These are phyloP conservation scores for Volutella citrinella DNA, from an alignment of 2,329 filamentous ascomycete genomes.

Conservation along the genomic window DNA sequence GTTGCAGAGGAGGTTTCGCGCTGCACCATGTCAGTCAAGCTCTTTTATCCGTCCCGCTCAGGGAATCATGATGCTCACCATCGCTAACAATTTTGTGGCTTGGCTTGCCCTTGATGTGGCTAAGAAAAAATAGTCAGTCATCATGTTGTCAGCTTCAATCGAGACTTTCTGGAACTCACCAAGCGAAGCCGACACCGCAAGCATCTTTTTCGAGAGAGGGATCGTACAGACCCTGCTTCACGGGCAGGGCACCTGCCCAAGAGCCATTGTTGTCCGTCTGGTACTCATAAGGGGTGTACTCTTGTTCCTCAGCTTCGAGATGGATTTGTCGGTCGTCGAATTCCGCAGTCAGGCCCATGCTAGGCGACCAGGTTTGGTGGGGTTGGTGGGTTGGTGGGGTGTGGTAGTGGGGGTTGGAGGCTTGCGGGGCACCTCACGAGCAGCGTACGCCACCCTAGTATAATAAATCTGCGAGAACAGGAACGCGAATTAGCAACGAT, in stretches of 20 bases:
- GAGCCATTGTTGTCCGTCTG: conserved; percentile 80
- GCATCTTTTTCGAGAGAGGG: conserved; percentile 97
- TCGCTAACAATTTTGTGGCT: conserved; percentile 99
- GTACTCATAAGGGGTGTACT: conserved; percentile 76
- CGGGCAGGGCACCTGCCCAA: conserved; percentile 91
- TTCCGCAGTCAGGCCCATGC: conserved; percentile 64
- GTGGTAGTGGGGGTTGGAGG: conserved; percentile 20
- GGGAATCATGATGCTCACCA: conserved; percentile 59
- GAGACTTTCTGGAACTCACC: conserved; percentile 70
- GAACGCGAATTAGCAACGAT: conserved; percentile 19
- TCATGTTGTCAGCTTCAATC: conserved; percentile 25
- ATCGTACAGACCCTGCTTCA: conserved; percentile 99
- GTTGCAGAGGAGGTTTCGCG: conserved; percentile 94
- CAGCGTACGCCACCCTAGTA: conserved; percentile 24
- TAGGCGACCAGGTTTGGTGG: conserved; percentile 50
- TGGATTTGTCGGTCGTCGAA: conserved; percentile 67
- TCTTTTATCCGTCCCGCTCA: too few species aligned
- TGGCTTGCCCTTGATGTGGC: conserved; percentile 93
- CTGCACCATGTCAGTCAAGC: conserved; percentile 44
- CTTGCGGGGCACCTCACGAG: conserved; percentile 25
- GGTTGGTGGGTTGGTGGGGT: conserved; percentile 23
- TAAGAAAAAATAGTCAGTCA: too few species aligned
- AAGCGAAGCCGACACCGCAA: conserved; percentile 98
- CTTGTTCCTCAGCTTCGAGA: conserved; percentile 56
- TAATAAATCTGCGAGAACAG: too few species aligned